Percentiles rank a stretch among this genome's conserved stretches.
Conservation (phyloP, 192 early-diverging fungal species). For the Coemansia sp. region DNA sequence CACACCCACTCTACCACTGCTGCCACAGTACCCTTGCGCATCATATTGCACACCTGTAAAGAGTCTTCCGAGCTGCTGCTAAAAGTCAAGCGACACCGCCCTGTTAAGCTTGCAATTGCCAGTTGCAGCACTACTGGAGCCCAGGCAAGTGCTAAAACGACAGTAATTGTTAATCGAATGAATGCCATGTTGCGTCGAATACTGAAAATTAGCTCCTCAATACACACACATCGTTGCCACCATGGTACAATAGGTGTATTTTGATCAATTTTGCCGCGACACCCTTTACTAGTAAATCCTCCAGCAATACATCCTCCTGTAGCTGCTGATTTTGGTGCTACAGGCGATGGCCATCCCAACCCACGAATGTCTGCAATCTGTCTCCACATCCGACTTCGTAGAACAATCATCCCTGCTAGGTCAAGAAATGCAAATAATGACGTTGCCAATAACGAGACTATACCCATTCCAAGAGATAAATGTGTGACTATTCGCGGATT, state of each 20-base stretch:
- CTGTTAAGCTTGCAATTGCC: slow-evolving; percentile 23
- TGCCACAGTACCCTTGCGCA: slow-evolving; percentile 6
- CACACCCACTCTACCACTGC: neutral
- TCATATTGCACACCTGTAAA: neutral
- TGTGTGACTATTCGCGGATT: slow-evolving; percentile 10
- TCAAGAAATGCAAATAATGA: slow-evolving; percentile 32
- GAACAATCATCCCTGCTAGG: slow-evolving; percentile 34
- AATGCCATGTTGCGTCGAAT: slow-evolving; percentile 35
- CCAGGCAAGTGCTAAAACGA: slow-evolving; percentile 26
- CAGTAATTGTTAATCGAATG: slow-evolving; percentile 22
- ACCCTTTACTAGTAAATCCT: slow-evolving; percentile 6
- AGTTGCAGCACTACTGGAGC: slow-evolving; percentile 32
- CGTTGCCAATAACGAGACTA: slow-evolving; percentile 11
- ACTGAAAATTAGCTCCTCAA: slow-evolving; percentile 33
- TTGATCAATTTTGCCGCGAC: slow-evolving; percentile 3
- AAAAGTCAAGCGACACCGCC: slow-evolving; percentile 23
- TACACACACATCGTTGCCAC: slow-evolving; percentile 37
- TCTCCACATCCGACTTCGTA: slow-evolving; percentile 45
- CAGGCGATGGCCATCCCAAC: slow-evolving; percentile 20
- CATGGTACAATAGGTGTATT: slow-evolving; percentile 10
- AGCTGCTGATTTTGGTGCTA: neutral
- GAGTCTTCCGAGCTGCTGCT: neutral
- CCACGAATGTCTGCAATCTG: slow-evolving; percentile 16
- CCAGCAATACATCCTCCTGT: neutral
- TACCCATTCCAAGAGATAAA: slow-evolving; percentile 14